Evolutionary conservation across 2,329 filamentous ascomycete species (phyloP).

Genomic region (Colletotrichum sp.): DNA sequence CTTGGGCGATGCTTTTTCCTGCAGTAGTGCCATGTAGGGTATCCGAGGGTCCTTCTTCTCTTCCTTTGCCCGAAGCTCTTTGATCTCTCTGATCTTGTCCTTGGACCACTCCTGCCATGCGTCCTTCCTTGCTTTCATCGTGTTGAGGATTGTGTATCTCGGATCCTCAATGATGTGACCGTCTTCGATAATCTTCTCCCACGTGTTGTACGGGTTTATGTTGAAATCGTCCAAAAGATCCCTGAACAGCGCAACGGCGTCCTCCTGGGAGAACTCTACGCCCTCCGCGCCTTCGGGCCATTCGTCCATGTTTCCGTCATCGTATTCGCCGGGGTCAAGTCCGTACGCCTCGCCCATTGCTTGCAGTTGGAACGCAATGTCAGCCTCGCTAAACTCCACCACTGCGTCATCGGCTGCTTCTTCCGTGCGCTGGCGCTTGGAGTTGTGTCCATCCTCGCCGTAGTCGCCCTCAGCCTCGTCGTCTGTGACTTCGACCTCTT

Average conservation of each 20-base stretch:
- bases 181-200: conserved; percentile 88
- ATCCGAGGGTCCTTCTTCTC: conserved; percentile 85
- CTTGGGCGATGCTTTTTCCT: conserved; percentile 84
- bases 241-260: conserved; percentile 79
- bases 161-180: conserved; percentile 83
- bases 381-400: conserved; percentile 89
- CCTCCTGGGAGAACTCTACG: conserved; percentile 73
- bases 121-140: conserved; percentile 81
- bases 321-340: conserved; percentile 78
- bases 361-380: conserved; percentile 90
- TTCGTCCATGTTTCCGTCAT: conserved; percentile 63
- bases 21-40: conserved; percentile 81
- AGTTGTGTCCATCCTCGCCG: conserved; percentile 46
- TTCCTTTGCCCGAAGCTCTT: conserved; percentile 74
- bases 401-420: conserved; percentile 56
- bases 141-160: conserved; percentile 83
- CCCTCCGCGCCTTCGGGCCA: conserved; percentile 78
- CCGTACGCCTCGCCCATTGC: conserved; percentile 89
- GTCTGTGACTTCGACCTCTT: conserved; percentile 72
- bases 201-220: conserved; percentile 87
- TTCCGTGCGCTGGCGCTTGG: conserved; percentile 66
- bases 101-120: conserved; percentile 86
- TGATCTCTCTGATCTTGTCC: conserved; percentile 74
- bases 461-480: conserved; percentile 48
- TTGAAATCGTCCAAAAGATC: conserved; percentile 83